These are phyloP conservation scores for Calycina marina DNA, from an alignment of 2,329 filamentous ascomycete genomes.

Conservation along the genomic window DNA sequence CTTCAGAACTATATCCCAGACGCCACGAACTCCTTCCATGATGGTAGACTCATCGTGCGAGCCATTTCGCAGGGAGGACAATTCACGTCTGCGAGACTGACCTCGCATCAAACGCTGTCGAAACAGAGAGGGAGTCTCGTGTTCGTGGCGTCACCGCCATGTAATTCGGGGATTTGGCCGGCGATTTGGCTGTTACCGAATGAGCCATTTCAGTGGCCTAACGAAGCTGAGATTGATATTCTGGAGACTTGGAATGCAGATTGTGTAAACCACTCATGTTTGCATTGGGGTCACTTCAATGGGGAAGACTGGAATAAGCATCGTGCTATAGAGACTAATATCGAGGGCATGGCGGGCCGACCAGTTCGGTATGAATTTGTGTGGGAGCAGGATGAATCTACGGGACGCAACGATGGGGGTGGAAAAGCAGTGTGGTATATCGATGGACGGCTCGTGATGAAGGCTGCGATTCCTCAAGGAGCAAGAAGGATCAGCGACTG, in stretches of 20 bases:
- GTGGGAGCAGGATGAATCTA: constrained; percentile 33
- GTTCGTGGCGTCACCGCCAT: constrained; percentile 35
- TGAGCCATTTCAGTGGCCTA: constrained; percentile 43
- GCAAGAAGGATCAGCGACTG: constrained; percentile 41
- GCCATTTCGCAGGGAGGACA: constrained; percentile 30
- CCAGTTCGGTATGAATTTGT: constrained; percentile 39
- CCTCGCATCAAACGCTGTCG: constrained; percentile 34
- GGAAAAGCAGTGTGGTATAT: constrained; percentile 43
- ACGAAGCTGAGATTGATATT: constrained; percentile 45
- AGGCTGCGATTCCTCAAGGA: constrained; percentile 34
- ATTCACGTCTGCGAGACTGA: constrained; percentile 41
- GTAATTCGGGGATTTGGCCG: constrained; percentile 43
- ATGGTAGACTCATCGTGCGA: constrained; percentile 36
- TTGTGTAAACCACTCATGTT: constrained; percentile 36
- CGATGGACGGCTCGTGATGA: constrained; percentile 42
- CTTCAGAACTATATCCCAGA: constrained; percentile 39
- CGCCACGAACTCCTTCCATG: constrained; percentile 37
- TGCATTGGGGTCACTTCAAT: constrained; percentile 43
- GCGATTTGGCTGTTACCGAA: constrained; percentile 45
- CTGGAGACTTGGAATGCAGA: constrained; percentile 48
- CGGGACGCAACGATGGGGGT: constrained; percentile 21
- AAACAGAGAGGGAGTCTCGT: constrained; percentile 37
- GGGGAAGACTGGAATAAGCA: constrained; percentile 41
- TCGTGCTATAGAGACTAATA: constrained; percentile 34
- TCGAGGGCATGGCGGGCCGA: constrained; percentile 31